These are phyloP conservation scores for Arthrobotrys conoides DNA, from an alignment of 2,329 filamentous ascomycete genomes.

Conservation along the genomic window DNA sequence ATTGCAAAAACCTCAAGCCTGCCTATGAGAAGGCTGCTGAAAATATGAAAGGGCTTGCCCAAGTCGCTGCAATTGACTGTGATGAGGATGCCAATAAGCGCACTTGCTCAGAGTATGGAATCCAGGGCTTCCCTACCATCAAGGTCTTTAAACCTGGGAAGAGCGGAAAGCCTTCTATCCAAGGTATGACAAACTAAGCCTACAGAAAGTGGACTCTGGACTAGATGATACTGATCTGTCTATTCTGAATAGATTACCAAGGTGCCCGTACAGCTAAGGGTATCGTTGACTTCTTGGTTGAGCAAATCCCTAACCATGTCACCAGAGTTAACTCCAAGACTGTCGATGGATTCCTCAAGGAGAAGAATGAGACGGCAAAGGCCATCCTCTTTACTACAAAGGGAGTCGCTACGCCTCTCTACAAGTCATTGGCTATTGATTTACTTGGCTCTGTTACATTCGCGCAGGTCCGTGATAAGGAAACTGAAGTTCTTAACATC, in stretches of 20 bases:
- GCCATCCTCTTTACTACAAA: slow-evolving; percentile 95
- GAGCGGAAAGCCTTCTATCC: slow-evolving; percentile 81
- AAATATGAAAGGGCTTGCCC: slow-evolving; percentile 89
- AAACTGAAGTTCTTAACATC: slow-evolving; percentile 77
- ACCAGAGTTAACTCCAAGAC: slow-evolving; percentile 80
- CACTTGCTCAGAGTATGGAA: slow-evolving; percentile 85
- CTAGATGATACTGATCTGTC: neutral
- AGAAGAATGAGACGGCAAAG: slow-evolving; percentile 80
- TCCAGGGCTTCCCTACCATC: slow-evolving; percentile 94
- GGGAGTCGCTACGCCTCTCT: slow-evolving; percentile 84
- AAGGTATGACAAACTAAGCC: slow-evolving; percentile 67
- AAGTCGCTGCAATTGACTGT: slow-evolving; percentile 94
- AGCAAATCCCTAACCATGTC: slow-evolving; percentile 93
- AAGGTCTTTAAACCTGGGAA: slow-evolving; percentile 89
- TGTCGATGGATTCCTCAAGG: slow-evolving; percentile 79
- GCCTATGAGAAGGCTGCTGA: slow-evolving; percentile 95
- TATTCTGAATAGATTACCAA: slow-evolving; percentile 77
- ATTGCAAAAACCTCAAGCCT: slow-evolving; percentile 95
- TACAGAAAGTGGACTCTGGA: too few species aligned
- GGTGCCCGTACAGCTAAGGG: slow-evolving; percentile 85
- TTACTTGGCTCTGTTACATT: slow-evolving; percentile 85
- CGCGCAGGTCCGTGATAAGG: slow-evolving; percentile 86
- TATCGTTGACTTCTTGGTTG: slow-evolving; percentile 86
- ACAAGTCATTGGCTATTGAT: slow-evolving; percentile 89
- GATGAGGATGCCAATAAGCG: slow-evolving; percentile 93